A percentile compares a stretch with the other conserved stretches of the same genome.
Evolutionary conservation across 345 rosid species (phyloP).

Genomic region (Salix dunnii): DNA sequence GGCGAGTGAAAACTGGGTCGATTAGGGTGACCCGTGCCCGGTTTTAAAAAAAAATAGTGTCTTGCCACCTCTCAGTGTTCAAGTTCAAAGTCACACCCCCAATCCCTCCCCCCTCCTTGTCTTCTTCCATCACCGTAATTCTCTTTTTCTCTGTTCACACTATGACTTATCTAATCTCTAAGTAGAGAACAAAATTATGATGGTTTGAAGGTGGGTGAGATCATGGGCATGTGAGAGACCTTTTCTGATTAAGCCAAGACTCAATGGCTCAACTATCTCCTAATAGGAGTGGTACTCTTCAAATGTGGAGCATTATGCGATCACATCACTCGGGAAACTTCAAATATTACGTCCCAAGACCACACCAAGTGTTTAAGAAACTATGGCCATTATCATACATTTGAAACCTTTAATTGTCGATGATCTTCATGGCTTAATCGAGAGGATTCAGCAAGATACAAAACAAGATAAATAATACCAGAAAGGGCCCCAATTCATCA

Average conservation of each 20-base stretch:
- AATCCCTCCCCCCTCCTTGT: background rate
- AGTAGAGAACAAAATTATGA: conserved; percentile 67
- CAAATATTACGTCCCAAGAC: background rate
- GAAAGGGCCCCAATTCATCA: conserved; percentile 45
- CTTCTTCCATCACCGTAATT: background rate
- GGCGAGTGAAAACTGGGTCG: conserved; percentile 3
- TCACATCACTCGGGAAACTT: background rate
- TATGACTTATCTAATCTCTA: conserved; percentile 6
- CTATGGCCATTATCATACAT: too few species aligned
- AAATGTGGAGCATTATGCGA: background rate
- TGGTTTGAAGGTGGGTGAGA: conserved; percentile 39
- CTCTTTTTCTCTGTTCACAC: conserved; percentile 6
- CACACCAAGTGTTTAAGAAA: too few species aligned
- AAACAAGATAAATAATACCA: conserved; percentile 6
- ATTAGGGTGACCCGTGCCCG: conserved; percentile 12
- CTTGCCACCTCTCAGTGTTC: conserved; percentile 21
- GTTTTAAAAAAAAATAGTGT: background rate
- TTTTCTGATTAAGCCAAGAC: conserved; percentile 30
- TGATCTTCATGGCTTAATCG: conserved; percentile 13
- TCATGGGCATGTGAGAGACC: conserved; percentile 35
- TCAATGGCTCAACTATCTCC: background rate
- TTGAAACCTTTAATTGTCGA: too few species aligned
- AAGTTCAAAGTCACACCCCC: conserved; percentile 24
- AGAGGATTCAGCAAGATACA: conserved; percentile 20
- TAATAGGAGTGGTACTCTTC: background rate